Evolutionary conservation across 176 grass and related monocot genomes (phyloP), one percentile per base, ranked within the genome.

Genomic region (Tuctoria greenei): DNA sequence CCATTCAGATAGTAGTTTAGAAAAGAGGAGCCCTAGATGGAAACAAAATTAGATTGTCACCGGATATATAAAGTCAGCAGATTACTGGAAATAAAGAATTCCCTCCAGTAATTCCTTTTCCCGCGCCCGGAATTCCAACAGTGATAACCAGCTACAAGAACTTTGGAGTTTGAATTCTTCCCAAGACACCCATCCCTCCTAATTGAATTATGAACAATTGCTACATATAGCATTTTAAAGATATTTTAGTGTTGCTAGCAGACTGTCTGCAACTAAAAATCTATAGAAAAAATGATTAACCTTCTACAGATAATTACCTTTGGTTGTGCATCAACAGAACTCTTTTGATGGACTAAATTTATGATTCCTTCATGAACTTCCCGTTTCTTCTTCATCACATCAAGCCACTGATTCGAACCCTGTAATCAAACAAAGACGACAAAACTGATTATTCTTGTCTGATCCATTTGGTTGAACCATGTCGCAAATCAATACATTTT

Each of bases 331-430:
- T 88, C 84, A 67, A 8, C 52, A 67, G 61, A 84, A 79, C 69
- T 84, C 76, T 98, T 82, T 76, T 98, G 79, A 56, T 95, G 89
- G 26, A 50, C 79, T 76, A 88, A 95, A 73, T 88, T 98, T 37
- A 98, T 98, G 37, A 98, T 84, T 13, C 81, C 84, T 68, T 98
- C 95, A 67, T 98, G 95, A 81, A 90, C 82, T 77, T 83, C 87
- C 70, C 91, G 86, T 88, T 98, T 98, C 66, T 67, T 98, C 83
- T 80, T 98, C 95, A 98, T 95, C 67, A 98, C 87, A 50, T 94
- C 95, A 82, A 98, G 73, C 87, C 82, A 98, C 25, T 86, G 78
- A 88, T 83, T 93, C 35, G 79, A 82, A 74, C 87, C 89, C 95
- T 98, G 86, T n/a, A 72, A 57, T 79, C 28, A 50, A 31, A 31